phyloP scores from a whole-genome alignment of 2,329 filamentous ascomycete genomes.

The Fusarium tjaetaba region DNA sequence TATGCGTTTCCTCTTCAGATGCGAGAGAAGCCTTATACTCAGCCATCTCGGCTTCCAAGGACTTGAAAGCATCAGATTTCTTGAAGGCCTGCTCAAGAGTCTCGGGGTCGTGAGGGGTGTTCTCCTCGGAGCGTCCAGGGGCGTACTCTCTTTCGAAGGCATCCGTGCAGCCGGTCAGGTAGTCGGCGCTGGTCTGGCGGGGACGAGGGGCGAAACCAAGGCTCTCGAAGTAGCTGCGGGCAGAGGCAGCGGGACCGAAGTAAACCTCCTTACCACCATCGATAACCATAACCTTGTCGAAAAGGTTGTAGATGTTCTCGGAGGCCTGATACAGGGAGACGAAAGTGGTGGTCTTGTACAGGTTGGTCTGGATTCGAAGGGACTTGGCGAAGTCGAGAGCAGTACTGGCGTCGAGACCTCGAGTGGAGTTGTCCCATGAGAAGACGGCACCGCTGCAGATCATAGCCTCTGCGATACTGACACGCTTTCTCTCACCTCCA shows the following conservation, averaged over 20 bases:
- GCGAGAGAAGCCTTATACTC: constrained; percentile 73
- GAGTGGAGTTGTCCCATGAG: constrained; percentile 80
- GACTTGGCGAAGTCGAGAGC: constrained; percentile 75
- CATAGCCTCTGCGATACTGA: constrained; percentile 84
- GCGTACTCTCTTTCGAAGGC: constrained; percentile 84
- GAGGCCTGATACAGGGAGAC: constrained; percentile 88
- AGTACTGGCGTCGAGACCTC: constrained; percentile 74
- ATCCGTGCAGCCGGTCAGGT: constrained; percentile 83
- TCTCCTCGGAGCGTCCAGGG: constrained; percentile 69
- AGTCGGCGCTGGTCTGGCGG: constrained; percentile 83
- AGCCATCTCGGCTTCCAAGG: constrained; percentile 72
- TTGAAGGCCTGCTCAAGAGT: constrained; percentile 76
- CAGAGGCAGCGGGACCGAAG: constrained; percentile 75
- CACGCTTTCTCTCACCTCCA: constrained; percentile 77
- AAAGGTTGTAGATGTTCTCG: constrained; percentile 80
- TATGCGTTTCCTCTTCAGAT: constrained; percentile 72
- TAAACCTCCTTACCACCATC: constrained; percentile 80
- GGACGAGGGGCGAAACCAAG: constrained; percentile 80
- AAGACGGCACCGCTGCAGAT: constrained; percentile 76
- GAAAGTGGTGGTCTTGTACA: constrained; percentile 85
- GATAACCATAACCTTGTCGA: constrained; percentile 87
- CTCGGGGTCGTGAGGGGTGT: constrained; percentile 75
- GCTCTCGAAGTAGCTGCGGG: constrained; percentile 78
- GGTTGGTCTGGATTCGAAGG: constrained; percentile 81
- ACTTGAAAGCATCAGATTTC: constrained; percentile 66